Conservation (phyloP, 345 rosid species). For the Melaleuca alternifolia region DNA sequence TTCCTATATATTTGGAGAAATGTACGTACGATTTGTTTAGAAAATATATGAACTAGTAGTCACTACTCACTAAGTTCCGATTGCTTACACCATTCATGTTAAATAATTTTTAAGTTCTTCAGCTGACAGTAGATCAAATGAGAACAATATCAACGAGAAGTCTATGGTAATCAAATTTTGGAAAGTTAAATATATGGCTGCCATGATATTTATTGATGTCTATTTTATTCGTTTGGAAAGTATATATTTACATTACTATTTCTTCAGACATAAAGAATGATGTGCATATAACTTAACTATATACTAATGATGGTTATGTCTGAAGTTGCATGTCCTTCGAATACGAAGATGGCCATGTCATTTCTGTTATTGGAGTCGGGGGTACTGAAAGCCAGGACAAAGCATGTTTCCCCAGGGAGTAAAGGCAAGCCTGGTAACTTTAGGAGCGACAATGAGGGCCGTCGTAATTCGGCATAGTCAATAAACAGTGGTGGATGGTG, state of each 20-base stretch:
- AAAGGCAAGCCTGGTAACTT: background rate
- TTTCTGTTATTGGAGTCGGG: background rate
- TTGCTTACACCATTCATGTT: background rate
- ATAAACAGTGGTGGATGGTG: background rate
- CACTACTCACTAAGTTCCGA: too few relatives aligned
- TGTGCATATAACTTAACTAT: background rate
- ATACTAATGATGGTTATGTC: background rate
- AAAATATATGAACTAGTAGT: too few relatives aligned
- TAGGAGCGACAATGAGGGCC: background rate
- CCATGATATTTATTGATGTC: too few relatives aligned
- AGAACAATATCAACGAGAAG: fast-evolving
- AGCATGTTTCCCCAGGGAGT: background rate
- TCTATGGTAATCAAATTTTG: too few relatives aligned
- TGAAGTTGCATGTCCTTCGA: too few relatives aligned
- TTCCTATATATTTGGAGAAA: too few relatives aligned
- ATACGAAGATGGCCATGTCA: background rate
- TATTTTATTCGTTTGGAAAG: too few relatives aligned
- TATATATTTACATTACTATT: too few relatives aligned
- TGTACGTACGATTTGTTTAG: too few relatives aligned
- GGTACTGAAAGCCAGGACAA: background rate
- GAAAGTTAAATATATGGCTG: too few relatives aligned
- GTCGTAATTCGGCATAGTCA: background rate
- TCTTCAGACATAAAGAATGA: too few relatives aligned
- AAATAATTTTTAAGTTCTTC: background rate
- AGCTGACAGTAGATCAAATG: fast-evolving